phyloP scores from a whole-genome alignment of 768 basidiomycete genomes.

The Suillus occidentalis region DNA sequence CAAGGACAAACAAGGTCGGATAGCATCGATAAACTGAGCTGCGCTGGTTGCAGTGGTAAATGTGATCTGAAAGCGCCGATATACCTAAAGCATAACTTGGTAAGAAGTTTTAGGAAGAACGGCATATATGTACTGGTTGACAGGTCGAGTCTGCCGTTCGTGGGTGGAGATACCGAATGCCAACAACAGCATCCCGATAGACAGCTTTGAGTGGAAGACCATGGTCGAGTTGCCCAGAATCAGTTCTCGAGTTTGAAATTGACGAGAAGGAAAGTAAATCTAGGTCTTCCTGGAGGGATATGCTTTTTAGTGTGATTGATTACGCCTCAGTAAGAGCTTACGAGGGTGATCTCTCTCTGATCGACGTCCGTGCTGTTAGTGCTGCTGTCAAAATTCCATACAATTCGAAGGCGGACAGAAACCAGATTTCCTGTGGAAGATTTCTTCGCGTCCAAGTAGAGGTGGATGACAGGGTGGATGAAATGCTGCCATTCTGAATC shows the following conservation, averaged over 20 bases:
- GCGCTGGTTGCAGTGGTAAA: slow-evolving; percentile 54
- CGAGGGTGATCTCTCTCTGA: slow-evolving; percentile 64
- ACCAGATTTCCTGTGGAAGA: slow-evolving; percentile 50
- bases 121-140: slow-evolving; percentile 29
- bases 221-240: slow-evolving; percentile 40
- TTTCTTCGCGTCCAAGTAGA: slow-evolving; percentile 62
- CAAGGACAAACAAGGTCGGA: slow-evolving; percentile 73
- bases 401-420: slow-evolving; percentile 63
- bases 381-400: slow-evolving; percentile 55
- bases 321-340: slow-evolving; percentile 35
- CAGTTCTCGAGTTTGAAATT: slow-evolving; percentile 31
- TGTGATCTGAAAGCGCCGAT: slow-evolving; percentile 76
- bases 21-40: slow-evolving; percentile 57
- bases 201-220: slow-evolving; percentile 79
- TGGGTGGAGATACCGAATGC: slow-evolving; percentile 70
- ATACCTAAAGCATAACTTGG: slow-evolving; percentile 44
- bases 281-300: slow-evolving; percentile 63
- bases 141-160: slow-evolving; percentile 30
- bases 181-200: slow-evolving; percentile 70
- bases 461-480: slow-evolving; percentile 63
- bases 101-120: background rate
- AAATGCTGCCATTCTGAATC: slow-evolving; percentile 77
- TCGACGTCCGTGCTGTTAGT: slow-evolving; percentile 38
- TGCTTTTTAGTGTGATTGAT: slow-evolving; percentile 14
- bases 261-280: slow-evolving; percentile 71